Conservation (phyloP, 2,329 filamentous ascomycete species). For the Coniochaeta hoffmannii region DNA sequence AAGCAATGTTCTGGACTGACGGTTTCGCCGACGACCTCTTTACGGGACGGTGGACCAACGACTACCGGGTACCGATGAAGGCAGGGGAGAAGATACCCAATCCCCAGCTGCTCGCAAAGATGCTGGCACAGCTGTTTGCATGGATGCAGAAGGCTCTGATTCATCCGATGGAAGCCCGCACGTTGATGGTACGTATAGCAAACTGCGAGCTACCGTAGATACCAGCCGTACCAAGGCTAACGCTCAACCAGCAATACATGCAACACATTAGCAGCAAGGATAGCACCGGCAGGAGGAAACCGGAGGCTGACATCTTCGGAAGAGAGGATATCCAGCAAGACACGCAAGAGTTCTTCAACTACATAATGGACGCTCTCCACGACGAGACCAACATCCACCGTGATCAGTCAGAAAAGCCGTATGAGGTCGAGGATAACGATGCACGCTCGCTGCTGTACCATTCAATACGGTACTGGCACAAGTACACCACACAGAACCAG, state of each 20-base stretch:
- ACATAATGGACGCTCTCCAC: slow-evolving; percentile 72
- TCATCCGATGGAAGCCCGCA: slow-evolving; percentile 42
- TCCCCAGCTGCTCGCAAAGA: slow-evolving; percentile 53
- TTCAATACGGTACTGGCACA: slow-evolving; percentile 67
- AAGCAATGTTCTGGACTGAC: slow-evolving; percentile 70
- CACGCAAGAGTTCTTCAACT: slow-evolving; percentile 81
- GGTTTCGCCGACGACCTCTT: slow-evolving; percentile 60
- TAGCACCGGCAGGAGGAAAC: slow-evolving; percentile 16
- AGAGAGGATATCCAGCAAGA: slow-evolving; percentile 72
- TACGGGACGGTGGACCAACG: slow-evolving; percentile 48
- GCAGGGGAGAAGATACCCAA: slow-evolving; percentile 44
- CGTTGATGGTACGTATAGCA: slow-evolving; percentile 44
- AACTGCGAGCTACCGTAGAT: slow-evolving; percentile 14
- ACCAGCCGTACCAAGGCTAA: slow-evolving; percentile 3
- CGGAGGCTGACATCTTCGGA: slow-evolving; percentile 52
- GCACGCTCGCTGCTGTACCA: slow-evolving; percentile 37
- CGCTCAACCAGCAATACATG: slow-evolving; percentile 48
- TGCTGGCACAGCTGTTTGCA: slow-evolving; percentile 50
- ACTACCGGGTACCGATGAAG: slow-evolving; percentile 63
- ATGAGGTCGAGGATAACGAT: slow-evolving; percentile 6
- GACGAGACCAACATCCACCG: slow-evolving; percentile 69
- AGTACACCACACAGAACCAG: slow-evolving; percentile 60
- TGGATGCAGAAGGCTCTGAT: slow-evolving; percentile 48
- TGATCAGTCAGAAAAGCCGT: slow-evolving; percentile 25
- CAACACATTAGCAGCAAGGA: slow-evolving; percentile 48